These are phyloP conservation scores for Bolboschoenus planiculmis DNA, from an alignment of 176 grass and related monocot species.

Conservation along the genomic window DNA sequence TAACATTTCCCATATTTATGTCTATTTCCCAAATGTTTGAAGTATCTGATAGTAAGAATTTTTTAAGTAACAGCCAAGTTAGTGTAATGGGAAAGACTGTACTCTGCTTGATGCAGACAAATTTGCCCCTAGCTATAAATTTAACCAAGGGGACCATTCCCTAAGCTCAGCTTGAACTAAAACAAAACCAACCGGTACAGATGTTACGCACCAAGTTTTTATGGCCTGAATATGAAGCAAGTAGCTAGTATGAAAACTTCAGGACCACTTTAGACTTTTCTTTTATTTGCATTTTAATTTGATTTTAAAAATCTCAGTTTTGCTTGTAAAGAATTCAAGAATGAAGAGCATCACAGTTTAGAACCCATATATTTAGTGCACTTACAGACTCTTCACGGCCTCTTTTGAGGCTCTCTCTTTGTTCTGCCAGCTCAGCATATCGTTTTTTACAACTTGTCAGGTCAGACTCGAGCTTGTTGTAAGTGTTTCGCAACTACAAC, in stretches of 20 bases:
- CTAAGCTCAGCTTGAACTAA: neutral
- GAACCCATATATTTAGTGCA: conserved; percentile 11
- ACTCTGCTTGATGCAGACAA: neutral
- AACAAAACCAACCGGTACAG: neutral
- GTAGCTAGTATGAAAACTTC: neutral
- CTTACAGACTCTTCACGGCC: conserved; percentile 89
- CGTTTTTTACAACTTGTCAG: conserved; percentile 58
- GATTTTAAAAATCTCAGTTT: neutral
- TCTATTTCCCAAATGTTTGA: neutral
- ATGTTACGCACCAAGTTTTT: neutral
- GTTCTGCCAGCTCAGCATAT: conserved; percentile 69
- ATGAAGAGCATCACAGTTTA: neutral
- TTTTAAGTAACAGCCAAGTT: neutral
- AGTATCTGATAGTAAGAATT: neutral
- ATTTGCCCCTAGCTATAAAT: neutral
- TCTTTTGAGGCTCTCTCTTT: conserved; percentile 81
- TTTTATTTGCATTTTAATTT: neutral
- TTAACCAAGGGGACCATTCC: neutral
- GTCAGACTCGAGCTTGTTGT: conserved; percentile 69
- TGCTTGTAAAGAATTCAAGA: neutral
- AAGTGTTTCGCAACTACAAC: conserved; percentile 62
- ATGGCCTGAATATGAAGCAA: neutral
- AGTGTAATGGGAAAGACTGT: neutral
- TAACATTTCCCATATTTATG: neutral
- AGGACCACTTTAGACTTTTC: neutral